Conservation (phyloP, 1,139 yeast genomes). For the Taphrina wiesneri region DNA sequence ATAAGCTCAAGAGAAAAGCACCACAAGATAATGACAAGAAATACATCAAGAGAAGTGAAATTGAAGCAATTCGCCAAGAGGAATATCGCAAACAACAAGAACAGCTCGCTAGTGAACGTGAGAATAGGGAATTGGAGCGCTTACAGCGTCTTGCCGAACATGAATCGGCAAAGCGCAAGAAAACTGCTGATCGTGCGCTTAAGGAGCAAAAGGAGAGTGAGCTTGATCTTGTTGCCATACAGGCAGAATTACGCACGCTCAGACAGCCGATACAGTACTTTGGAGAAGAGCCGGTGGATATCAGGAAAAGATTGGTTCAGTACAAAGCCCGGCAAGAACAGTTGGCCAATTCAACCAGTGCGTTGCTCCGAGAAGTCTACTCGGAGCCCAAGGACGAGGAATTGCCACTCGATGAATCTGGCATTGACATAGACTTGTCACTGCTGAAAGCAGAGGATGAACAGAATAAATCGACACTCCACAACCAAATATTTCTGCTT, state of each 20-base stretch:
- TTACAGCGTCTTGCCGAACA: conserved; percentile 37
- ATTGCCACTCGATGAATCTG: background rate
- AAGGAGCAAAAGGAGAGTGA: conserved; percentile 26
- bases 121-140: conserved; percentile 38
- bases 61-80: conserved; percentile 40
- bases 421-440: conserved; percentile 44
- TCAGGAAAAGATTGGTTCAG: conserved; percentile 40
- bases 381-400: background rate
- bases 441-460: conserved; percentile 40
- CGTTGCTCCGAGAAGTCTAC: conserved; percentile 8
- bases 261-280: conserved; percentile 50
- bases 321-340: conserved; percentile 28
- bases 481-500: background rate
- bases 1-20: conserved; percentile 22
- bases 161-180: conserved; percentile 34
- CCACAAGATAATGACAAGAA: conserved; percentile 35
- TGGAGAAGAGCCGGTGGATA: conserved; percentile 51
- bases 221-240: background rate
- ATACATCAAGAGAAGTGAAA: conserved; percentile 41
- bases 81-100: conserved; percentile 43
- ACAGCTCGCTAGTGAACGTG: conserved; percentile 41
- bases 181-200: conserved; percentile 23
- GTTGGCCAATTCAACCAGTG: conserved; percentile 5
- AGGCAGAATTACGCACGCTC: conserved; percentile 55
- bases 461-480: background rate